Evolutionary conservation across 352 stramenopile genomes (phyloP).

Genomic region (Blastocystis hominis): DNA sequence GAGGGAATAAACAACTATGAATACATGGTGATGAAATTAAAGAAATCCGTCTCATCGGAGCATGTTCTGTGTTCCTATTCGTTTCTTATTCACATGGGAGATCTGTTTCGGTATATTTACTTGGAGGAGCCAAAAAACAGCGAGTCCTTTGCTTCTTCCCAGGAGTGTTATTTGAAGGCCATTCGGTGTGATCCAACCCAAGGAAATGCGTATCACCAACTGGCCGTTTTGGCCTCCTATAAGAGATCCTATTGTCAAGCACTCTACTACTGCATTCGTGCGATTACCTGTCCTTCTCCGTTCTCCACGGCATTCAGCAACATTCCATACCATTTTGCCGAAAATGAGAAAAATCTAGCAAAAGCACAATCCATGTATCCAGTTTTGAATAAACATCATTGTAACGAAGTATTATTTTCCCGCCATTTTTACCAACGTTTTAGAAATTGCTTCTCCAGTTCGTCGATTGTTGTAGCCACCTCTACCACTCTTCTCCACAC

Average conservation of each 20-base stretch:
- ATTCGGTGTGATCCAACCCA: background rate
- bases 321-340: background rate
- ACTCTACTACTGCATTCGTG: conserved; percentile 16
- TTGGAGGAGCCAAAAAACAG: background rate
- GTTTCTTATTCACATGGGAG: conserved; percentile 13
- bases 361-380: background rate
- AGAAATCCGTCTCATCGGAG: background rate
- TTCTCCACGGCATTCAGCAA: background rate
- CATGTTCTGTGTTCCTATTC: background rate
- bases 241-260: background rate
- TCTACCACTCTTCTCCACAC: background rate
- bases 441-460: conserved; percentile 6
- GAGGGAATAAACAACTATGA: background rate
- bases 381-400: conserved; percentile 7
- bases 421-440: background rate
- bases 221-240: background rate
- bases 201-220: conserved; percentile 1
- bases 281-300: background rate
- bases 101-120: background rate
- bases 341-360: background rate
- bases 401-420: background rate
- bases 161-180: background rate
- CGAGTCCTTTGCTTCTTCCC: background rate
- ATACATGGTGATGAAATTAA: background rate
- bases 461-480: background rate